Base-by-base conservation (phyloP, 106 monocot species). In the Dioscorea dumetorum region DNA sequence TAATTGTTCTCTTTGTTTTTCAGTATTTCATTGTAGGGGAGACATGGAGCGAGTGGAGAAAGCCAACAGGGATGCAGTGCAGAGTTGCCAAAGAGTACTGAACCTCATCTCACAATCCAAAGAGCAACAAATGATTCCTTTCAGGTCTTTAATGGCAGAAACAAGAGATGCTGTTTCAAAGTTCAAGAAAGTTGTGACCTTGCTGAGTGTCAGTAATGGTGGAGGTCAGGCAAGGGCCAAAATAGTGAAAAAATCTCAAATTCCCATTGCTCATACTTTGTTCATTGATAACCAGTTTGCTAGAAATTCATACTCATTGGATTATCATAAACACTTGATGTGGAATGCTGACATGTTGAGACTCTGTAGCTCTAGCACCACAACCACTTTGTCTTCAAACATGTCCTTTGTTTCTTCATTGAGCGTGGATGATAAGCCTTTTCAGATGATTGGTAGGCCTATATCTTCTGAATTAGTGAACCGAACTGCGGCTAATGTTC, bases 11-110 rank as follows among this genome's bases (percentile, higher is more conserved):
- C 10, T 6, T 33, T 53, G 71, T 67, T 17, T 34, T 53, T 48
- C 15, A 33, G 24, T 18, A 20, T 20, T 41, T 14, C 53, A 31
- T 13, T 49, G 52, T 41, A 41, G 28, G 28, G n/a, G 66, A 62
- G 81, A 65, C 66, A 97, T 97, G 95, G 95, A 91, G 68, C 84
- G 78, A 58, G 78, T 84, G 53, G 95, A 89, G 63, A 82, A 82
- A 70, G 88, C 91, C 13, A 87, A 91, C 51, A 80, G 80, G 56
- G 80, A 66, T 22, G 95, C 95, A 17, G 80, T 97, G 35, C 84
- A 89, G 76, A 82, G 82, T 62, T 76, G 88, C 58, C 62, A 91
- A 57, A 84, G 80, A 74, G 68, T 97, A 48, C 73, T 97, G 50
- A 87, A 49, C 65, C 80, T 82, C 28, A 73, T 91, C 14, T 84